These are phyloP conservation scores for Diaporthe aspalathi DNA, from an alignment of 2,329 filamentous ascomycete species.

Conservation along the genomic window DNA sequence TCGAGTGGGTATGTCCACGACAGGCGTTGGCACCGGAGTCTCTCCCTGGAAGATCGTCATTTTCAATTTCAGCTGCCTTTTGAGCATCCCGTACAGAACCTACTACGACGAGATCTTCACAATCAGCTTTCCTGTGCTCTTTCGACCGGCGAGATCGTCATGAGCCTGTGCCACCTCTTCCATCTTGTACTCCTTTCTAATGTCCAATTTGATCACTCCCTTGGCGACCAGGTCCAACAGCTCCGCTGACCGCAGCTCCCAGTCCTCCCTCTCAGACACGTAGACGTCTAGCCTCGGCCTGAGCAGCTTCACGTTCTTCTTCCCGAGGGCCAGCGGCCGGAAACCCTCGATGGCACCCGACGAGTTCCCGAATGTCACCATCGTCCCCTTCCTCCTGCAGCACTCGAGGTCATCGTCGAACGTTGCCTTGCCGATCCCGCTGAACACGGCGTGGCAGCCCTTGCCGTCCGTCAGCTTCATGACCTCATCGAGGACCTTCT, in stretches of 20 bases:
- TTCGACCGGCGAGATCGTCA: conserved; percentile 36
- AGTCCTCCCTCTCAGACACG: conserved; percentile 70
- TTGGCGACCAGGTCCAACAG: conserved; percentile 40
- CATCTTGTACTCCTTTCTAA: conserved; percentile 39
- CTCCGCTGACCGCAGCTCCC: conserved; percentile 46
- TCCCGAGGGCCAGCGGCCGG: conserved; percentile 56
- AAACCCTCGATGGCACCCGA: conserved; percentile 70
- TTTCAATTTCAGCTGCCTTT: background rate
- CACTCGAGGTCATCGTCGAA: conserved; percentile 56
- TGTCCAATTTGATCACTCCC: conserved; percentile 39
- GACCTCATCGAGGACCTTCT: conserved; percentile 69
- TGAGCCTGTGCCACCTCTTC: conserved; percentile 39
- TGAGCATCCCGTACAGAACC: background rate
- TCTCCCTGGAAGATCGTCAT: too few relatives aligned
- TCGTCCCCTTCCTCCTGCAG: conserved; percentile 64
- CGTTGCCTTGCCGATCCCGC: conserved; percentile 85
- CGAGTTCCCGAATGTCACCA: conserved; percentile 76
- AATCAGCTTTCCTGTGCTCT: conserved; percentile 40
- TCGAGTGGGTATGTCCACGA: background rate
- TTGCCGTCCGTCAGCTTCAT: conserved; percentile 76
- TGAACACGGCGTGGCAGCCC: conserved; percentile 83
- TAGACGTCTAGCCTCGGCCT: conserved; percentile 74
- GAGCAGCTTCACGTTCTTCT: conserved; percentile 74
- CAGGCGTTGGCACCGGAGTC: background rate
- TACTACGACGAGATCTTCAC: conserved; percentile 37